Base-by-base conservation (phyloP, 2,329 filamentous ascomycete species). In the Penicillium sp. region DNA sequence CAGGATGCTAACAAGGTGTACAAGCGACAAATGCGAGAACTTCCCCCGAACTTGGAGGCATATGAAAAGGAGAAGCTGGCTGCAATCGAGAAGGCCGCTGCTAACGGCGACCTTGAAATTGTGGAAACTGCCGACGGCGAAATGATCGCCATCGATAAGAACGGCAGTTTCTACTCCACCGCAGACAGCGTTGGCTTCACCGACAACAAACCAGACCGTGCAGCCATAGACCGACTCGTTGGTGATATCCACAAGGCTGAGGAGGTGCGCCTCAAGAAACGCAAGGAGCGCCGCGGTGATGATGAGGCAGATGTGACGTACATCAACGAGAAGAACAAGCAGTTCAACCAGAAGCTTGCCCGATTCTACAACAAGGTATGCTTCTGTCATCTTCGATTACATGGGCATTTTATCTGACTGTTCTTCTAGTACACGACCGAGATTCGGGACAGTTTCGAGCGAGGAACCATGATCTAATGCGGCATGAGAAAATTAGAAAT, bases 281-380 rank as follows among this genome's bases (percentile, higher is more conserved):
- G 92, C 68, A 87, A 85, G 73, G 91, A 96, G 63, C 84, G 92
- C 73, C 85, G 87, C 72, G 89, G 88, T 61, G 91, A 93, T 57
- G 92, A 96, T 62, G 90, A 93, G 48, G 89, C 86, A 27, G 95
- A 99, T 75, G 90, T 98, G 68, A 98, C 93, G 8, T 98, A 96
- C 77, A 99, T 99, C 84, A 99, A 99, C 79, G 92, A 97, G 79
- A 97, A 99, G 88, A 99, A 99, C 83, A 98, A 98, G 83, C 92
- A 97, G 82, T 99, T 99, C 81, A 99, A 99, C 86, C 88, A 96
- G 80, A 98, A 99, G 80, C 81, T 99, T 75, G 83, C 89, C 53
- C 84, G 95, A 64, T 99, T 98, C 80, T 99, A 99, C 78, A 95
- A 99, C 79, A 96, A 96, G 78, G 81, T 83, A 75, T 59, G 77